A percentile compares a stretch with the other conserved stretches of the same genome.
These are phyloP conservation scores for Leccinum ochraceum DNA, from an alignment of 768 basidiomycete genomes.

Conservation along the genomic window DNA sequence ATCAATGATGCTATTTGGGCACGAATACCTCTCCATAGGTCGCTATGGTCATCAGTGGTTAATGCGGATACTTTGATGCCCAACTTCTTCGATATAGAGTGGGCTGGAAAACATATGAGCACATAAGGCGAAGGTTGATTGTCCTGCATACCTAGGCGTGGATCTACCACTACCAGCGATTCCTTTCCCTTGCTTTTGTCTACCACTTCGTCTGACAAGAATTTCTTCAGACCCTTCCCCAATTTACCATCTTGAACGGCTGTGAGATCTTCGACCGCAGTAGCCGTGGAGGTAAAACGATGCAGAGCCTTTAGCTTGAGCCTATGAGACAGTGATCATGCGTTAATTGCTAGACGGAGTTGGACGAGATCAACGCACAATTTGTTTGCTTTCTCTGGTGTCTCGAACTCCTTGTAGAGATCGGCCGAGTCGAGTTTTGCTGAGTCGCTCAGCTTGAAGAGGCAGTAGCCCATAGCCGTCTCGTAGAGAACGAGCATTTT, in stretches of 20 bases:
- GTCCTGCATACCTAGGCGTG: conserved; percentile 76
- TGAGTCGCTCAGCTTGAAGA: conserved; percentile 92
- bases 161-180: conserved; percentile 80
- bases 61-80: conserved; percentile 80
- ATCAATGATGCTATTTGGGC: conserved; percentile 83
- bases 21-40: conserved; percentile 96
- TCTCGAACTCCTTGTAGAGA: conserved; percentile 91
- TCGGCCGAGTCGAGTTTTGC: conserved; percentile 86
- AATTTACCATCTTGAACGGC: conserved; percentile 91
- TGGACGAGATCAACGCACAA: conserved; percentile 57
- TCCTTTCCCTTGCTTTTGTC: conserved; percentile 93
- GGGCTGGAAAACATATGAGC: conserved; percentile 45
- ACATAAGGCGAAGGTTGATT: conserved; percentile 1
- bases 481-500: conserved; percentile 96
- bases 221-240: conserved; percentile 91
- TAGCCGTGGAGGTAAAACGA: conserved; percentile 94
- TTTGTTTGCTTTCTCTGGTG: conserved; percentile 88
- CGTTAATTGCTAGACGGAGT: conserved; percentile 13
- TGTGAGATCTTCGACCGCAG: conserved; percentile 95
- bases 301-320: conserved; percentile 94
- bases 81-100: conserved; percentile 90
- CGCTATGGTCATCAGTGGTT: conserved; percentile 58
- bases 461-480: conserved; percentile 94
- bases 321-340: conserved; percentile 41
- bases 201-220: conserved; percentile 81